phyloP scores from a whole-genome alignment of 257 asterid genomes.

The Cinchona pubescens region DNA sequence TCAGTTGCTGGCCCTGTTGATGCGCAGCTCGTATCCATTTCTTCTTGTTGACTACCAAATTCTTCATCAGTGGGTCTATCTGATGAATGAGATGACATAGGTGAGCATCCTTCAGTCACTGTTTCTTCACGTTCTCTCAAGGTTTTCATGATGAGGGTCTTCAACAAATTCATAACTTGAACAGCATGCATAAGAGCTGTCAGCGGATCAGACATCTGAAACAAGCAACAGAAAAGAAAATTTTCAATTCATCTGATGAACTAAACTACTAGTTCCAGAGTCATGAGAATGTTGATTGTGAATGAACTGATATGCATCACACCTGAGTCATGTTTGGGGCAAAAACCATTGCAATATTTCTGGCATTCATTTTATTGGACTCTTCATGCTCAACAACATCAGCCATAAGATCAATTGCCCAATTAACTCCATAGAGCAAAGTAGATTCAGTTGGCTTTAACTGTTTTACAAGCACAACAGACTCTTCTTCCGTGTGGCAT shows the following conservation, averaged over 20 bases:
- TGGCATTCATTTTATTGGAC: conserved; percentile 88
- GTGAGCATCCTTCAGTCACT: conserved; percentile 51
- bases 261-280: background rate
- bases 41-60: conserved; percentile 66
- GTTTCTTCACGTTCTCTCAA: conserved; percentile 72
- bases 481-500: conserved; percentile 77
- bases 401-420: conserved; percentile 97
- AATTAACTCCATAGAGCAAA: conserved; percentile 68
- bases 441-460: conserved; percentile 75
- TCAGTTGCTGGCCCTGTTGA: conserved; percentile 53
- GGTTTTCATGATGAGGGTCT: conserved; percentile 70
- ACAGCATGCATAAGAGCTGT: conserved; percentile 99
- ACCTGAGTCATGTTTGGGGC: conserved; percentile 99
- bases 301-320: background rate
- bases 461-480: conserved; percentile 64
- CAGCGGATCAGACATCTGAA: conserved; percentile 94
- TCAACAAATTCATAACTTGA: conserved; percentile 95
- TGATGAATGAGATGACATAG: conserved; percentile 61
- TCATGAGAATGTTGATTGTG: background rate
- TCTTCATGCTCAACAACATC: conserved; percentile 93
- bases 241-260: background rate
- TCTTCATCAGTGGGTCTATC: conserved; percentile 51
- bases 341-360: conserved; percentile 94
- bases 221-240: conserved; percentile 11
- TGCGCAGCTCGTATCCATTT: conserved; percentile 68